Evolutionary conservation across 2,329 filamentous ascomycete species (phyloP).

Genomic region (Beauveria asiatica): DNA sequence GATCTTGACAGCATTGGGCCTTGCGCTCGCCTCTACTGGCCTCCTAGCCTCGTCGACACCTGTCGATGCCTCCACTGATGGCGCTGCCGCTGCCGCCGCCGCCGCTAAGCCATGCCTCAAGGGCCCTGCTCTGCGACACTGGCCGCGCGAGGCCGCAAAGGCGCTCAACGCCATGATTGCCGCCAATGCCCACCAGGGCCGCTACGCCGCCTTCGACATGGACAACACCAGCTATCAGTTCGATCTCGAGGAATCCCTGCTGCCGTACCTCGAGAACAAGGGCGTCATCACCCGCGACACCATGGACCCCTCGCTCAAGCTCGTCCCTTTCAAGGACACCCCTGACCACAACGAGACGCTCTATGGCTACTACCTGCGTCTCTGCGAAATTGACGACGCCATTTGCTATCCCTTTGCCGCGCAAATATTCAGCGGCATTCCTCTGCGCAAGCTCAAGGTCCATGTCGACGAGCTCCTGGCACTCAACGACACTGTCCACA

Average conservation of each 20-base stretch:
- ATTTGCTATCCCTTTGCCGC: constrained; percentile 36
- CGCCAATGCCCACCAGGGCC: constrained; percentile 27
- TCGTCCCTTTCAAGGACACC: constrained; percentile 35
- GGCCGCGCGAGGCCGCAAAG: constrained; percentile 27
- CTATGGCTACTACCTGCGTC: constrained; percentile 36
- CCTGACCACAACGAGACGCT: constrained; percentile 30
- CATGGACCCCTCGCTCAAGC: constrained; percentile 30
- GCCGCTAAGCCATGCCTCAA: constrained; percentile 9
- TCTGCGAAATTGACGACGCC: constrained; percentile 32
- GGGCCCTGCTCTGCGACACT: constrained; percentile 22
- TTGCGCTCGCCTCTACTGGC: constrained; percentile 6
- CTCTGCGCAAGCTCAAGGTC: constrained; percentile 36
- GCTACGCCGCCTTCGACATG: constrained; percentile 36
- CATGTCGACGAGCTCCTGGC: constrained; percentile 40
- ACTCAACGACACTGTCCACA: constrained; percentile 27
- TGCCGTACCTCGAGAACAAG: constrained; percentile 34
- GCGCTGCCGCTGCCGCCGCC: not conserved
- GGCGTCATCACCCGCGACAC: constrained; percentile 32
- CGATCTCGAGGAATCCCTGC: constrained; percentile 34
- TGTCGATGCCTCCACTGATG: not conserved
- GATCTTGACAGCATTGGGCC: constrained; percentile 1
- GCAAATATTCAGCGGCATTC: constrained; percentile 32
- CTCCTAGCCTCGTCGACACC: constrained; percentile 1
- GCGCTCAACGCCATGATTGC: constrained; percentile 30
- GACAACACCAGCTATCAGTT: constrained; percentile 36